Percentiles rank a stretch among this genome's conserved stretches.
These are phyloP conservation scores for Withania somnifera DNA, from an alignment of 305 asterid species.

Conservation along the genomic window DNA sequence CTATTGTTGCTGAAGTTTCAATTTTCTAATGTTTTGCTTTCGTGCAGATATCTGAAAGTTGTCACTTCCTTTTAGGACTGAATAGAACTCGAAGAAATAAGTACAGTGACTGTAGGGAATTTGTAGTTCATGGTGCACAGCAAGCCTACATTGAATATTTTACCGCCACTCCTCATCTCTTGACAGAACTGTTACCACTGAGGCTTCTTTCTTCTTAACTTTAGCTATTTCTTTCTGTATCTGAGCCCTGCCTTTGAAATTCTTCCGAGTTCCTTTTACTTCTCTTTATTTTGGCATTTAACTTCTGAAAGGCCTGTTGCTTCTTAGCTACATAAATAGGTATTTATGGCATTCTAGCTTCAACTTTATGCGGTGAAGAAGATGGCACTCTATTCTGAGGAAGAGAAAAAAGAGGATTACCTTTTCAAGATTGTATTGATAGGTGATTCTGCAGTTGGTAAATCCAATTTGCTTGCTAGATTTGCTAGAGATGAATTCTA, in stretches of 20 bases:
- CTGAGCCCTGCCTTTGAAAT: conserved; percentile 13
- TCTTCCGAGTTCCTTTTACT: too few relatives aligned
- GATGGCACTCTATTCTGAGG: conserved; percentile 55
- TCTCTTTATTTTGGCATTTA: too few relatives aligned
- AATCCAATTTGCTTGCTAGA: conserved; percentile 83
- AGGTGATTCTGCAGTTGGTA: conserved; percentile 92
- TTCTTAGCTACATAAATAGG: background rate
- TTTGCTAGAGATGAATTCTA: conserved; percentile 84
- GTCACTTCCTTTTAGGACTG: conserved; percentile 9
- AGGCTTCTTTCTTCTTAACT: conserved; percentile 34
- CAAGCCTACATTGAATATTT: background rate
- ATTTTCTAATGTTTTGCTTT: conserved; percentile 20
- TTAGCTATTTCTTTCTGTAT: conserved; percentile 1
- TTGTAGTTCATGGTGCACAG: conserved; percentile 6
- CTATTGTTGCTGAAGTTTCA: conserved; percentile 5
- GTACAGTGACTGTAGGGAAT: conserved; percentile 9
- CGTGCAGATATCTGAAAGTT: conserved; percentile 26
- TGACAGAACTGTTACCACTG: conserved; percentile 2
- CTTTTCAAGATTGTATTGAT: conserved; percentile 82
- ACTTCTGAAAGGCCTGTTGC: conserved; percentile 8
- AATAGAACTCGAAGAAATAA: conserved; percentile 3
- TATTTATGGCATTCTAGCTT: conserved; percentile 24
- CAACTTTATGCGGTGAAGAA: conserved; percentile 13
- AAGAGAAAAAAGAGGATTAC: conserved; percentile 72
- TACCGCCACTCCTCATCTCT: background rate